phyloP scores from a whole-genome alignment of 1,139 yeast genomes.

The Scheffersomyces quercinus region DNA sequence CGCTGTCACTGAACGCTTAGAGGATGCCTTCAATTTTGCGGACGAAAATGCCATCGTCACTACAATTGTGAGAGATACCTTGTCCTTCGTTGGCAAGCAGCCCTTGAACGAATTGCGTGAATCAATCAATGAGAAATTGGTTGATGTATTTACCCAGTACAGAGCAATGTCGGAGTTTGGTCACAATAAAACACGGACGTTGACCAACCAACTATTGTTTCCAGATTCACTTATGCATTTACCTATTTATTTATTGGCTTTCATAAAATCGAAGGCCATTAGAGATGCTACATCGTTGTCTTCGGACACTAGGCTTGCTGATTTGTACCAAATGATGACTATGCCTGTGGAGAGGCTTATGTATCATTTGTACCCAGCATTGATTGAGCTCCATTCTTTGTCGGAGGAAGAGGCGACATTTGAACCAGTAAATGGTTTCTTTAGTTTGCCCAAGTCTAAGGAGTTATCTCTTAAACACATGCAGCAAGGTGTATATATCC shows the following conservation, averaged over 20 bases:
- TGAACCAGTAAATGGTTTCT: conserved; percentile 47
- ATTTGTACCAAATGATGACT: conserved; percentile 52
- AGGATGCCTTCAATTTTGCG: conserved; percentile 76
- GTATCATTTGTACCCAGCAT: conserved; percentile 75
- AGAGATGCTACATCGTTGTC: conserved; percentile 44
- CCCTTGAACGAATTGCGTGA: conserved; percentile 65
- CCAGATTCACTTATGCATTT: conserved; percentile 81
- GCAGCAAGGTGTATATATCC: conserved; percentile 75
- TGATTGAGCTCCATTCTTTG: conserved; percentile 72
- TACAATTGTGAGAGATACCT: conserved; percentile 71
- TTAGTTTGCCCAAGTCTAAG: conserved; percentile 49
- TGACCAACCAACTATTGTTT: conserved; percentile 69
- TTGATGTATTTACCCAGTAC: conserved; percentile 76
- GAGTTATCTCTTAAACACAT: conserved; percentile 49
- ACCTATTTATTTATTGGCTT: conserved; percentile 66
- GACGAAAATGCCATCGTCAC: conserved; percentile 80
- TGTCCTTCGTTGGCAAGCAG: conserved; percentile 59
- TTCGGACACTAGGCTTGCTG: conserved; percentile 63
- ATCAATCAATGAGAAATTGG: conserved; percentile 62
- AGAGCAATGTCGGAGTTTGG: conserved; percentile 57
- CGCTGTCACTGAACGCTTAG: conserved; percentile 74
- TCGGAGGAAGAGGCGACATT: conserved; percentile 55
- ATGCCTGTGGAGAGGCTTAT: conserved; percentile 62
- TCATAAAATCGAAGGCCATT: conserved; percentile 68
- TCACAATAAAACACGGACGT: conserved; percentile 45